Evolutionary conservation across 495 filamentous ascomycete species (phyloP).

Genomic region (Xylaria scruposa): DNA sequence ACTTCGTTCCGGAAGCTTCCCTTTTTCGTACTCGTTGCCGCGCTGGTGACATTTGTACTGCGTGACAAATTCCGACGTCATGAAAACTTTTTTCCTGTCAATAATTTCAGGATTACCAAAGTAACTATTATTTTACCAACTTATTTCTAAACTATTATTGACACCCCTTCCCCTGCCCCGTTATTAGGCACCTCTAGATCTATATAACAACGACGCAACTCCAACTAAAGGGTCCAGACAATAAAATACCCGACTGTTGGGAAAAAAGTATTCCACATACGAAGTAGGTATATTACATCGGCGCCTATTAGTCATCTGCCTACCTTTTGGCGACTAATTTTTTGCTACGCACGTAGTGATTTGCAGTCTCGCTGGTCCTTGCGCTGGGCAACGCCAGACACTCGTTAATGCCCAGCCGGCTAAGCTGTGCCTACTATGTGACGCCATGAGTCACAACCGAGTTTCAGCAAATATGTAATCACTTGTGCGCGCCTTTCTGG

Average conservation of each 20-base stretch:
- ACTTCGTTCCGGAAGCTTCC: constrained; percentile 28
- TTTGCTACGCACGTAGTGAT: constrained; percentile 1
- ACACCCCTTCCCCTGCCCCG: neutral
- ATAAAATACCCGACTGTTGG: constrained; percentile 20
- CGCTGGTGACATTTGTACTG: constrained; percentile 13
- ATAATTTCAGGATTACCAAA: constrained; percentile 6
- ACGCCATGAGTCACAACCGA: constrained; percentile 18
- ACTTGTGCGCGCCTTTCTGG: neutral
- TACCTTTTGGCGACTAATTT: neutral
- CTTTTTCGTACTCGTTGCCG: constrained; percentile 22
- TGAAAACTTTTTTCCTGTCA: constrained; percentile 18
- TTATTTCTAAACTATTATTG: constrained; percentile 2
- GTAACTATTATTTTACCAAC: neutral
- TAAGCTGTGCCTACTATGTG: constrained; percentile 9
- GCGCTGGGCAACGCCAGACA: neutral
- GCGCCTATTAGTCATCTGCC: constrained; percentile 19
- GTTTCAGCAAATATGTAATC: constrained; percentile 13
- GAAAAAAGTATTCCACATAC: constrained; percentile 11
- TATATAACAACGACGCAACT: constrained; percentile 5
- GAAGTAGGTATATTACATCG: constrained; percentile 1
- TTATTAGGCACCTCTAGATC: constrained; percentile 6
- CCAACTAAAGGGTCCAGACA: neutral
- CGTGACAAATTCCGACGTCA: constrained; percentile 26
- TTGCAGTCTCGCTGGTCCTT: neutral
- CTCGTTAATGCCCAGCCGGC: constrained; percentile 18